Evolutionary conservation across 192 early-diverging fungal species (phyloP).

Genomic region (Funneliformis geosporum): DNA sequence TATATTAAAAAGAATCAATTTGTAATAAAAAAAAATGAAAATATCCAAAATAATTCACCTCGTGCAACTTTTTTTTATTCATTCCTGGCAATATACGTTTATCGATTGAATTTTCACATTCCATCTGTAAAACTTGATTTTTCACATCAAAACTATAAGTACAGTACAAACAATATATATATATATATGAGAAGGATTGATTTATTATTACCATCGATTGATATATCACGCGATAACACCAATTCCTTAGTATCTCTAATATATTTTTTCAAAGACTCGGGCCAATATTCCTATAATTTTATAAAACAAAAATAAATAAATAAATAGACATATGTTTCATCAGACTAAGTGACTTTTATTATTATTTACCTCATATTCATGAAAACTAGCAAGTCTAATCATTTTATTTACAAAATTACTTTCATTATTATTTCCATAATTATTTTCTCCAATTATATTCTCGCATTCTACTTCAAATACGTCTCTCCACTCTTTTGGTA

Average conservation of each 20-base stretch:
- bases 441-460: neutral
- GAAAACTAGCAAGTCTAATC: neutral
- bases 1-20: neutral
- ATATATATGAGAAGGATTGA: too few relatives aligned
- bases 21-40: neutral
- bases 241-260: neutral
- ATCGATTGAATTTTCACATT: constrained; percentile 47
- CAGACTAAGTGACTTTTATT: neutral
- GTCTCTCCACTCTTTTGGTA: neutral
- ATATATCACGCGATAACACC: neutral
- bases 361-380: neutral
- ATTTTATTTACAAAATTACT: neutral
- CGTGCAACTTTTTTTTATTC: constrained; percentile 72
- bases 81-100: constrained; percentile 68
- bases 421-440: neutral
- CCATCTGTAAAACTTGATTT: neutral
- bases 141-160: too few relatives aligned
- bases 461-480: neutral
- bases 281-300: neutral
- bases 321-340: too few relatives aligned
- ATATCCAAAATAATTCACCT: constrained; percentile 42
- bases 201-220: neutral
- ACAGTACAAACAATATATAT: too few relatives aligned
- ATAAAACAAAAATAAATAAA: neutral
- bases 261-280: neutral